Evolutionary conservation across 306 rosid species (phyloP), one percentile per base, ranked within the genome.

Genomic region (Lathyrus tuberosus): DNA sequence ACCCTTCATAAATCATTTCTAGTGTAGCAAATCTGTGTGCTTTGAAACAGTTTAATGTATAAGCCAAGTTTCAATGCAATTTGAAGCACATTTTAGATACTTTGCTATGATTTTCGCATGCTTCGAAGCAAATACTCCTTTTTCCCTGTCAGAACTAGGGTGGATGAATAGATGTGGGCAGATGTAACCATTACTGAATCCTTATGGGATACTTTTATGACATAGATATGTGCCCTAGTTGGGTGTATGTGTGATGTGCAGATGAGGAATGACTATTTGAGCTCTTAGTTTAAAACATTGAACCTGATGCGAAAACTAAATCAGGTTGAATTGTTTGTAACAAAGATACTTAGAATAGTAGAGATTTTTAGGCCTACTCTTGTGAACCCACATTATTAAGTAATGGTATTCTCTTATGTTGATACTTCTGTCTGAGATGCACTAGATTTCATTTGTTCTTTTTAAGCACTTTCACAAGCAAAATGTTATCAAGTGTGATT

Each of bases 361-460:
- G 58, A 20, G 31, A 5, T 46, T 46, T 46, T 14, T 11, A 13
- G 51, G 51, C 58, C 28, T 51, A 51, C 58, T 18, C 58, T 51
- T 26, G 28, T 18, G 58, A 51, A 18, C 22, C 9, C 31, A 18
- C 26, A 16, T 51, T 17, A 18, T 51, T 51, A 9, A 52, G 58
- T 30, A 52, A 20, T 52, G 58, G n/a, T 20, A 46, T 46, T 14
- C 51, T 46, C 58, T 52, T 52, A 20, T 22, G 33, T 53, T 26
- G 10, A 56, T 56, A 10, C 38, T 56, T 28, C 38, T 56, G 62
- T 56, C 37, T 26, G 37, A 20, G 62, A 56, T 26, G 38, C 38
- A 12, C 38, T 56, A 24, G 37, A 56, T 28, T 56, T 56, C 10
- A 56, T 56, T 56, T 56, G 62, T 56, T 56, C 9, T 56, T 30